Evolutionary conservation across 345 rosid species (phyloP).

Genomic region (Erucastrum elatum): DNA sequence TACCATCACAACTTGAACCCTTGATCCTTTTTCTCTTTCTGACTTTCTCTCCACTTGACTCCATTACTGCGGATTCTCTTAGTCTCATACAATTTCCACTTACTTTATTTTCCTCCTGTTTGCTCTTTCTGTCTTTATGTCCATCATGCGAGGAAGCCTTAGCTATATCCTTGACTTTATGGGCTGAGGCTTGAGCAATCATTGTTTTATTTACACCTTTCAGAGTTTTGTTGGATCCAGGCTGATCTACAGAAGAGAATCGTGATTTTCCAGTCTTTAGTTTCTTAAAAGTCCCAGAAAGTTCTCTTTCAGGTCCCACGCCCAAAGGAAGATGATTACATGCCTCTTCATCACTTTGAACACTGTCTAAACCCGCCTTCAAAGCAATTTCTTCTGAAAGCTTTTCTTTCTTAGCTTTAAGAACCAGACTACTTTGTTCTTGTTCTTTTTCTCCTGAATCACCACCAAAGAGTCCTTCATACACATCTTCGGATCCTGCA

Average conservation of each 20-base stretch:
- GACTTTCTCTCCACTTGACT: conserved; percentile 55
- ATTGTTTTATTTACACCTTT: conserved; percentile 46
- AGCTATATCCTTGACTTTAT: conserved; percentile 40
- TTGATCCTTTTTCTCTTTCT: conserved; percentile 64
- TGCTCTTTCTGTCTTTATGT: conserved; percentile 59
- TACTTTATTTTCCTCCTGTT: conserved; percentile 50
- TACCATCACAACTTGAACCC: conserved; percentile 56
- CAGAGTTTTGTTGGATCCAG: conserved; percentile 41
- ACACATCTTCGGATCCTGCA: conserved; percentile 53
- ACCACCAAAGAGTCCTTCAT: conserved; percentile 40
- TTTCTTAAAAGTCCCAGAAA: conserved; percentile 61
- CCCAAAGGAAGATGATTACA: conserved; percentile 42
- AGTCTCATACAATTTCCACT: conserved; percentile 35
- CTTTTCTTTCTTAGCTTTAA: conserved; percentile 33
- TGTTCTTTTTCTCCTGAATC: conserved; percentile 46
- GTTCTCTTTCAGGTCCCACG: conserved; percentile 58
- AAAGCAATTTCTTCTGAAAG: conserved; percentile 19
- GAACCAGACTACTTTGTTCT: conserved; percentile 13
- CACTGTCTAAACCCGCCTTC: conserved; percentile 22
- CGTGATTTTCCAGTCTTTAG: conserved; percentile 48
- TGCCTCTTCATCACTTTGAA: conserved; percentile 42
- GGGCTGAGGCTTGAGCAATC: conserved; percentile 39
- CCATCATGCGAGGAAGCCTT: conserved; percentile 39
- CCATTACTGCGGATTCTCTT: conserved; percentile 35
- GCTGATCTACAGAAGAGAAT: conserved; percentile 42